Conservation (phyloP, 2,329 filamentous ascomycete genomes). For the Lachnellula arida region DNA sequence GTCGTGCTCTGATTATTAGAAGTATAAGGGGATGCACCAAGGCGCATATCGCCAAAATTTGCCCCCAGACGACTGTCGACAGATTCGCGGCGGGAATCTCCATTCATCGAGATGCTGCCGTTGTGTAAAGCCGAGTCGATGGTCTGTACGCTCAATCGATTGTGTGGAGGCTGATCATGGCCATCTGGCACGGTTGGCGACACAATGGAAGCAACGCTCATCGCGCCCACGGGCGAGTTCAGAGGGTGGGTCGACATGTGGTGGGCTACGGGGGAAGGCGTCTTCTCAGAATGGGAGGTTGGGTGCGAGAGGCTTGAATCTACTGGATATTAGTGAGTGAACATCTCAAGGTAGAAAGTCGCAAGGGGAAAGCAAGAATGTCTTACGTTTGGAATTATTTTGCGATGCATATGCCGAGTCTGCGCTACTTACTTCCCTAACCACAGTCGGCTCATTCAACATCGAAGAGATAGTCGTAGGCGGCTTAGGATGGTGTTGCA, state of each 20-base stretch:
- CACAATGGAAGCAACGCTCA: conserved; percentile 64
- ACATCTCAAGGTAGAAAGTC: not conserved
- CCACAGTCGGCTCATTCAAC: conserved; percentile 10
- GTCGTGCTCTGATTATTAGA: conserved; percentile 73
- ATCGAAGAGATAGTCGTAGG: conserved; percentile 12
- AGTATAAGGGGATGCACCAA: conserved; percentile 67
- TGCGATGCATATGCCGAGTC: conserved; percentile 15
- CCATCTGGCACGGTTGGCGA: conserved; percentile 48
- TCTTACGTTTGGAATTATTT: conserved; percentile 19
- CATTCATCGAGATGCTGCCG: conserved; percentile 30
- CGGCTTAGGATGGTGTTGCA: conserved; percentile 10
- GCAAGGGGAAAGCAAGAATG: not conserved
- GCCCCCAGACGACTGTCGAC: conserved; percentile 76
- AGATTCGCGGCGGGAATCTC: conserved; percentile 63
- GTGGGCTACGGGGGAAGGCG: conserved; percentile 52
- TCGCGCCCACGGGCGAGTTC: conserved; percentile 54
- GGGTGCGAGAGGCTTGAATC: conserved; percentile 39
- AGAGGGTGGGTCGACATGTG: conserved; percentile 43
- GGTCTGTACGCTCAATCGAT: conserved; percentile 16
- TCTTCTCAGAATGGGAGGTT: conserved; percentile 50
- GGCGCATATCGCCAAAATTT: conserved; percentile 63
- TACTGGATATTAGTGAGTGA: conserved; percentile 8
- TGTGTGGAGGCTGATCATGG: conserved; percentile 2
- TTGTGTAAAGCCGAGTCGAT: conserved; percentile 22
- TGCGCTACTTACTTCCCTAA: conserved; percentile 7